Evolutionary conservation across 352 stramenopile species (phyloP), one percentile per base, ranked within the genome.

Genomic region (Phytophthora rubi): DNA sequence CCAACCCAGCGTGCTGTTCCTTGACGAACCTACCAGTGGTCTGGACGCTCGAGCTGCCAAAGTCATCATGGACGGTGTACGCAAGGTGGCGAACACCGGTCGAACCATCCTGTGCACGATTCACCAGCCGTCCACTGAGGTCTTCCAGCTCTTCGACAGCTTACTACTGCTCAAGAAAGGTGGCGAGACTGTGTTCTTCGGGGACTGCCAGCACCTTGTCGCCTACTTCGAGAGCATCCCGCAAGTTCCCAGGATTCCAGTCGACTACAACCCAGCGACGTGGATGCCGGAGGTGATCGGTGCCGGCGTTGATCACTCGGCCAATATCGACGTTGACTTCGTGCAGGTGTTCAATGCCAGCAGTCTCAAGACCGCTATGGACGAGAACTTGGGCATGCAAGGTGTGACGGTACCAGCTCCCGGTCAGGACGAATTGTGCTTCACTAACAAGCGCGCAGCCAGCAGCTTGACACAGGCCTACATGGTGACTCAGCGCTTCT

Each of bases 31-130:
- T 6, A 97, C 86, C 37, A 90, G 74, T 53, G 92, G 92, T 26
- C 63, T 98, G 16, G 93, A 98, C 71, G 83, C 81, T 30, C 93
- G 82, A 58, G 84, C 77, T 16, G 91, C 93, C 8, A 86, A 94
- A 32, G 71, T 92, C 48, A 66, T 97, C n/a, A 91, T 97, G 63
- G 77, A 30, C 28, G 28, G 28, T 30, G 4, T 30, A 4, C 28
- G 28, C 4, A 30, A 30, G 28, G 28, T 30, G 52, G 89, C 91
- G 0, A 70, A 71, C 39, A 81, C 79, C 7, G 88, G 89, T 10
- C 68, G 80, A 4, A 93, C 83, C 26, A 85, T 98, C 26, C 63
- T 97, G 0, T 97, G 93, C 51, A 97, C 90, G 26, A 97, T 97
- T 68, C 93, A 98, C 72, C 91, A 98, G 71, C 93, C 91, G 7